Evolutionary conservation across 495 filamentous ascomycete species (phyloP).

Genomic region (Annulohypoxylon bovei): DNA sequence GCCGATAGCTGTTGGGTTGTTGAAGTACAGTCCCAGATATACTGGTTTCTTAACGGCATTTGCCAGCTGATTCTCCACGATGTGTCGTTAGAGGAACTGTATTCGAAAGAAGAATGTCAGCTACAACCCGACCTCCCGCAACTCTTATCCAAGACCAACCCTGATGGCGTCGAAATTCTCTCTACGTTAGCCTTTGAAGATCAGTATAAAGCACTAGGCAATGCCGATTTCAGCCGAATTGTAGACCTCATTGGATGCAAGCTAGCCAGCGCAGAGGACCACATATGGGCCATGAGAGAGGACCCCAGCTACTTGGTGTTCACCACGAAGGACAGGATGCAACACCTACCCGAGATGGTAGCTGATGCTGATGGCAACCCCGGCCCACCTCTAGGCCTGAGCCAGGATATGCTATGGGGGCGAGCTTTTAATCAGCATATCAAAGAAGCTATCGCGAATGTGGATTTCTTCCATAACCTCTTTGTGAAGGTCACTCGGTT

Average conservation of each 20-base stretch:
- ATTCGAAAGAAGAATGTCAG: not conserved
- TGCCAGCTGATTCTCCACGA: constrained; percentile 58
- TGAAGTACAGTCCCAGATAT: constrained; percentile 57
- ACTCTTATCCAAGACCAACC: constrained; percentile 38
- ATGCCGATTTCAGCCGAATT: constrained; percentile 54
- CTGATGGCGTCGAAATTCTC: constrained; percentile 28
- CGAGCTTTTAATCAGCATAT: not conserved
- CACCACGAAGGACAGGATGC: constrained; percentile 45
- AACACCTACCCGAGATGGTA: constrained; percentile 56
- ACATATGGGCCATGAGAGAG: constrained; percentile 63
- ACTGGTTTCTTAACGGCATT: constrained; percentile 55
- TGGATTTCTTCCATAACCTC: not conserved
- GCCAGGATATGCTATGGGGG: not conserved
- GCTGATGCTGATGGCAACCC: constrained; percentile 42
- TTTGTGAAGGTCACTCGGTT: not conserved
- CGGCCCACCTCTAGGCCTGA: constrained; percentile 34
- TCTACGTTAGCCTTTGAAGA: constrained; percentile 53
- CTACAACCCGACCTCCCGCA: constrained; percentile 41
- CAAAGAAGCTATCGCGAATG: not conserved
- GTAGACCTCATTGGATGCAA: constrained; percentile 53
- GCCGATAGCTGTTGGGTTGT: constrained; percentile 58
- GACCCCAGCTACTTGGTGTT: constrained; percentile 64
- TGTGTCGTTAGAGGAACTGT: constrained; percentile 23
- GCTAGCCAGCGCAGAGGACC: constrained; percentile 55
- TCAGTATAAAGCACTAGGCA: constrained; percentile 55